Evolutionary conservation across 306 rosid species (phyloP).

Genomic region (Purshia tridentata): DNA sequence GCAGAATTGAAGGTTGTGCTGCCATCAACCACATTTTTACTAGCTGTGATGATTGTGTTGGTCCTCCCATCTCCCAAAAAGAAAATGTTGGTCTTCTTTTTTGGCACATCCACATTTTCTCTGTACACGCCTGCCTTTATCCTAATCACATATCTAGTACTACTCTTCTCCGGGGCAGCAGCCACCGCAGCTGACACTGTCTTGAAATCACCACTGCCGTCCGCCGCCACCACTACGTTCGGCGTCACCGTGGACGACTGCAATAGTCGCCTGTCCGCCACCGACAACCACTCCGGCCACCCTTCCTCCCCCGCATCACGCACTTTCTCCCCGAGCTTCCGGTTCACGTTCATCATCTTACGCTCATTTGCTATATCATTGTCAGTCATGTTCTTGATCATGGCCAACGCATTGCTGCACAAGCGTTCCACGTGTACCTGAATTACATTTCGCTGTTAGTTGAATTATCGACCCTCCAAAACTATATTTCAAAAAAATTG

Average conservation of each 20-base stretch:
- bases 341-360: conserved; percentile 15
- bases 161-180: conserved; percentile 68
- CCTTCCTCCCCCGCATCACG: not conserved
- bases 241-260: conserved; percentile 51
- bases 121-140: conserved; percentile 76
- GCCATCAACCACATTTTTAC: conserved; percentile 78
- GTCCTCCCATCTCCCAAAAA: conserved; percentile 74
- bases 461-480: no score
- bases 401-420: conserved; percentile 78
- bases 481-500: no score
- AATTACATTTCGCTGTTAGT: not conserved
- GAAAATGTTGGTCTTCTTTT: conserved; percentile 65
- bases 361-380: conserved; percentile 46
- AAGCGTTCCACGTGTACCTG: conserved; percentile 54
- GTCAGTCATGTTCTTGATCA: conserved; percentile 77
- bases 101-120: conserved; percentile 75
- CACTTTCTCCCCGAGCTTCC: conserved; percentile 36
- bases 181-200: conserved; percentile 82
- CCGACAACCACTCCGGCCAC: conserved; percentile 89
- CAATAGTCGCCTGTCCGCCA: conserved; percentile 53
- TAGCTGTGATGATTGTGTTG: conserved; percentile 67
- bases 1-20: conserved; percentile 93
- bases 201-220: conserved; percentile 66
- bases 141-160: conserved; percentile 52
- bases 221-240: conserved; percentile 74